Evolutionary conservation across 768 basidiomycete species (phyloP).

Genomic region (Russula foetens): DNA sequence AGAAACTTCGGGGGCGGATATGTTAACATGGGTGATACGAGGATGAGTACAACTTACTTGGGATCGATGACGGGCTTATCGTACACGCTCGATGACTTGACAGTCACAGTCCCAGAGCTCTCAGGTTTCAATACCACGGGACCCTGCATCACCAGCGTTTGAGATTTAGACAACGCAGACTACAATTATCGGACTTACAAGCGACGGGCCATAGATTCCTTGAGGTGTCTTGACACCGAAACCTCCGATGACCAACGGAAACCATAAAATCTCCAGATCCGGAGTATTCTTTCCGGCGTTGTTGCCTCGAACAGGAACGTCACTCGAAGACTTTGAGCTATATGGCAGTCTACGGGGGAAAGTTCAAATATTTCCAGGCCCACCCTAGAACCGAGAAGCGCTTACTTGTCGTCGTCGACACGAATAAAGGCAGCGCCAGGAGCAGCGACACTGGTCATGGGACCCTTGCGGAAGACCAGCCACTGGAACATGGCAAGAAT

Average conservation of each 20-base stretch:
- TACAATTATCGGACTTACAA: background rate
- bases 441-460: slow-evolving; percentile 9
- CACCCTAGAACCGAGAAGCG: background rate
- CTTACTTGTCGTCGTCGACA: slow-evolving; percentile 14
- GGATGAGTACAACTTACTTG: slow-evolving; percentile 3
- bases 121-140: slow-evolving; percentile 13
- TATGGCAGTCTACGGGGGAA: slow-evolving; percentile 5
- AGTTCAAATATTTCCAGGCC: too few species aligned
- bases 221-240: background rate
- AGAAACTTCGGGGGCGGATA: slow-evolving; percentile 8
- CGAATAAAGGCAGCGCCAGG: slow-evolving; percentile 17
- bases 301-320: slow-evolving; percentile 2
- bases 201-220: slow-evolving; percentile 4
- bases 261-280: slow-evolving; percentile 15
- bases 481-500: slow-evolving; percentile 7
- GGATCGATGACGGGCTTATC: slow-evolving; percentile 15
- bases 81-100: slow-evolving; percentile 10
- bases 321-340: slow-evolving; percentile 2
- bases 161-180: background rate
- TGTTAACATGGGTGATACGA: background rate
- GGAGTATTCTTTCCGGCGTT: slow-evolving; percentile 12
- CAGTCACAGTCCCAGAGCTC: slow-evolving; percentile 9
- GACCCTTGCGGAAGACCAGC: slow-evolving; percentile 3
- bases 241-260: slow-evolving; percentile 7
- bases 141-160: background rate